A percentile compares a stretch with the other conserved stretches of the same genome.
Evolutionary conservation across 2,329 filamentous ascomycete genomes (phyloP).

Genomic region (Penicillium sp.): DNA sequence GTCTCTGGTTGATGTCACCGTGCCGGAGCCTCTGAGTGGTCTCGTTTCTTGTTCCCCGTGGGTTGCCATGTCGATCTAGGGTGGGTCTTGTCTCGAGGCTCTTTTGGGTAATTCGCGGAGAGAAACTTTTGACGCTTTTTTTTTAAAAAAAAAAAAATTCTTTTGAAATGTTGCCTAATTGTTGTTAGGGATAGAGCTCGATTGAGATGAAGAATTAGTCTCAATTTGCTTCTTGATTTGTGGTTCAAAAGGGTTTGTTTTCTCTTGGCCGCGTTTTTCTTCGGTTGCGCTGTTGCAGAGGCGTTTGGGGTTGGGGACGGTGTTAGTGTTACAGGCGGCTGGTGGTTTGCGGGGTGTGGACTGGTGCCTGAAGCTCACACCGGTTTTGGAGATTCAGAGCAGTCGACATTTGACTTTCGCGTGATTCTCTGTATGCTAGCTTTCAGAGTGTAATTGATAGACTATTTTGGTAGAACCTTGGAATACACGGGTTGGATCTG

Average conservation of each 20-base stretch:
- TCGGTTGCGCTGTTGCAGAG: not conserved
- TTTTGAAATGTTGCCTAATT: not conserved
- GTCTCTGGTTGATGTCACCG: not conserved
- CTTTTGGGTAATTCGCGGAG: not conserved
- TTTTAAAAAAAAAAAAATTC: not conserved
- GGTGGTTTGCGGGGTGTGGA: not conserved
- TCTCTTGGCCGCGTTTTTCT: not conserved
- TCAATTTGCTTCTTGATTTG: not conserved
- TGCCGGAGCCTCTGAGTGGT: not conserved
- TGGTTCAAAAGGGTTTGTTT: not conserved
- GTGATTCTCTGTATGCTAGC: too few relatives aligned
- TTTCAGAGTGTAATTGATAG: too few relatives aligned
- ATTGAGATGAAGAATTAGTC: not conserved
- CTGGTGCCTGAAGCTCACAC: not conserved
- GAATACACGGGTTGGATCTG: not conserved
- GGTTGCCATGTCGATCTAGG: not conserved
- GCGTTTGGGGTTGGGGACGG: not conserved
- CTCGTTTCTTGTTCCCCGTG: not conserved
- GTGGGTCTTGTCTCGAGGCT: constrained; percentile 1
- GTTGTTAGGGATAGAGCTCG: not conserved
- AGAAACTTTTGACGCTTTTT: not conserved
- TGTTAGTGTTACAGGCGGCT: not conserved
- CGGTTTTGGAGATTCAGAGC: not conserved
- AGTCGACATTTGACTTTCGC: too few relatives aligned
- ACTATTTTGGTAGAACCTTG: too few relatives aligned